Conservation (phyloP, 768 basidiomycete genomes). For the Mycena vulgaris region DNA sequence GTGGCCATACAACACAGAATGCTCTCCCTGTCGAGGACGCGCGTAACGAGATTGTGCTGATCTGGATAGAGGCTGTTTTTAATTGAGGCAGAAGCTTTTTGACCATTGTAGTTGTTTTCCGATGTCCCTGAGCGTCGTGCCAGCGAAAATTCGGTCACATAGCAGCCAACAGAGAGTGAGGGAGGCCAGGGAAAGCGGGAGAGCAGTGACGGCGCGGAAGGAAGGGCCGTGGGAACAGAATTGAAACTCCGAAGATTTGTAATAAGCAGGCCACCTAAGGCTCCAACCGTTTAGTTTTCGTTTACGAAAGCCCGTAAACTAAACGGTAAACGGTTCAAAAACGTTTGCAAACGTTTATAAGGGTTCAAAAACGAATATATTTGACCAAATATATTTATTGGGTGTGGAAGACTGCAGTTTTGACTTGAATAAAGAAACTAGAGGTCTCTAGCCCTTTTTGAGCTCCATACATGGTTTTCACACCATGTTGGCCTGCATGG, state of each 20-base stretch:
- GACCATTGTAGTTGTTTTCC: not conserved
- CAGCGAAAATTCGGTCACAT: not conserved
- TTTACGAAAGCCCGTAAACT: no score
- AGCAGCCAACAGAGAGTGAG: not conserved
- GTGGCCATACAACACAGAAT: slow-evolving; percentile 4
- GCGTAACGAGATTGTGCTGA: not conserved
- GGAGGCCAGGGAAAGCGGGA: not conserved
- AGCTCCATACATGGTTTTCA: no score
- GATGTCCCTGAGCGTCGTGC: not conserved
- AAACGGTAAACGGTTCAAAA: no score
- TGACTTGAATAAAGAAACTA: no score
- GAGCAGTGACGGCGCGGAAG: slow-evolving; percentile 1
- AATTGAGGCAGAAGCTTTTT: not conserved
- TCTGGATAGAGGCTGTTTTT: slow-evolving; percentile 1
- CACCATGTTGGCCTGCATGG: no score
- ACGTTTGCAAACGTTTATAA: no score
- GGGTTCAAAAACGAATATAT: no score
- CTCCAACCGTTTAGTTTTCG: no score
- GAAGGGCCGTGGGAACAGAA: slow-evolving; percentile 7
- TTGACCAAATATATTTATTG: no score
- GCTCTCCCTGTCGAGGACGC: not conserved
- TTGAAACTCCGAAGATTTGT: slow-evolving; percentile 12
- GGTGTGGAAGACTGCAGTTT: no score
- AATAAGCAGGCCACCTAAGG: no score
- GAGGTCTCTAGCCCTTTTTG: no score